Percentiles rank a stretch among this genome's conserved stretches.
Conservation (phyloP, 345 rosid species). For the Citrus inodora region DNA sequence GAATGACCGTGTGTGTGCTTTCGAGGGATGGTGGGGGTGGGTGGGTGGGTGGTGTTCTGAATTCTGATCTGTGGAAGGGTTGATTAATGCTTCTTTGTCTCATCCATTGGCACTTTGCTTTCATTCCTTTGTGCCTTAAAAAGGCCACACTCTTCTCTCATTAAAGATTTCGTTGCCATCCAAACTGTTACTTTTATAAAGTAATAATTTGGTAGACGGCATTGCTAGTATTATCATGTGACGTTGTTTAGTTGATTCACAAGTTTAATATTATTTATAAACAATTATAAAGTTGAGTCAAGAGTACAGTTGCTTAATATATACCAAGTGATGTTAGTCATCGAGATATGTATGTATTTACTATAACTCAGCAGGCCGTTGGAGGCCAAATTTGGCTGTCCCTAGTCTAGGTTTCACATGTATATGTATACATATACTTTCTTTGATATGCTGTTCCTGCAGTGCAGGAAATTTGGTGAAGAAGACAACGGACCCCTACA, state of each 20-base stretch:
- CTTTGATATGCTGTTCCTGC: slow-evolving; percentile 22
- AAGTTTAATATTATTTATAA: no score
- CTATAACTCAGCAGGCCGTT: not conserved
- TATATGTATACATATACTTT: not conserved
- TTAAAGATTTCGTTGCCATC: no score
- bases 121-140: not conserved
- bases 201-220: no score
- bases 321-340: no score
- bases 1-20: not conserved
- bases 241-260: not conserved
- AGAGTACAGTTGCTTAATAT: not conserved
- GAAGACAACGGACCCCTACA: not conserved
- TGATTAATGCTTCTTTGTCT: slow-evolving; percentile 33
- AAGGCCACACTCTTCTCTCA: not conserved
- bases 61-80: not conserved
- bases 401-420: slow-evolving; percentile 22
- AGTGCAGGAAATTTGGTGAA: slow-evolving; percentile 33
- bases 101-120: slow-evolving; percentile 21
- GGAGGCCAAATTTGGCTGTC: slow-evolving; percentile 11
- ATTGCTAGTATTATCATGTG: not conserved
- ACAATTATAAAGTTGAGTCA: not conserved
- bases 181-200: no score
- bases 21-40: not conserved
- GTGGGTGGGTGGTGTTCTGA: not conserved
- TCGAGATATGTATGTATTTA: not conserved